Percentiles rank a stretch among this genome's conserved stretches.
Evolutionary conservation across 2,329 filamentous ascomycete genomes (phyloP).

Genomic region (Monosporascus sp.): DNA sequence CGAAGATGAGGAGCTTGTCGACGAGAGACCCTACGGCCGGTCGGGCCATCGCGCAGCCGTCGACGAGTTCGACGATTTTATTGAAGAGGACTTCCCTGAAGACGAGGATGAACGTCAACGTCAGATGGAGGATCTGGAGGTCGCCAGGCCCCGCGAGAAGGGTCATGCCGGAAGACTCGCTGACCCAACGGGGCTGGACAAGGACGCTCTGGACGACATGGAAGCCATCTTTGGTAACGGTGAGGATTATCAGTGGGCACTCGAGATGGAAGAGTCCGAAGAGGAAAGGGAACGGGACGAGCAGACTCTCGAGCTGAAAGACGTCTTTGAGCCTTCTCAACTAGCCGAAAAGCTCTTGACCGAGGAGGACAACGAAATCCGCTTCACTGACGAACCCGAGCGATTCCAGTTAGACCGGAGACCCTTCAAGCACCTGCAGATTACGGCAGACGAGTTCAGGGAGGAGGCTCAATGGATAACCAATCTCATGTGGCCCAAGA

Average conservation of each 20-base stretch:
- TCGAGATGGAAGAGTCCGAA: slow-evolving; percentile 82
- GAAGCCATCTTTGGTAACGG: slow-evolving; percentile 93
- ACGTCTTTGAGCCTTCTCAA: slow-evolving; percentile 96
- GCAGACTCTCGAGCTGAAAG: slow-evolving; percentile 85
- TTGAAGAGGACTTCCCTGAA: slow-evolving; percentile 89
- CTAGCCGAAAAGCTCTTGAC: slow-evolving; percentile 91
- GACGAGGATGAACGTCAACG: slow-evolving; percentile 74
- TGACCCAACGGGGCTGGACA: slow-evolving; percentile 80
- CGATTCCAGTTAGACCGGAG: slow-evolving; percentile 89
- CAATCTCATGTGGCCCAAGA: slow-evolving; percentile 83
- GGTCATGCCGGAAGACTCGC: slow-evolving; percentile 64
- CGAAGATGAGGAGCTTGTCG: slow-evolving; percentile 72
- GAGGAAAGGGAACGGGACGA: slow-evolving; percentile 75
- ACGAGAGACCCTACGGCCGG: slow-evolving; percentile 47
- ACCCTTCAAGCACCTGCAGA: slow-evolving; percentile 75
- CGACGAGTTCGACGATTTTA: slow-evolving; percentile 91
- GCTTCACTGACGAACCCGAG: slow-evolving; percentile 84
- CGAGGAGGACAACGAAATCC: slow-evolving; percentile 89
- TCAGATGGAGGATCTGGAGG: slow-evolving; percentile 80
- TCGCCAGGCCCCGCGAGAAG: slow-evolving; percentile 72
- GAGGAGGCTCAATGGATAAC: slow-evolving; percentile 93
- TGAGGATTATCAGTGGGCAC: slow-evolving; percentile 90
- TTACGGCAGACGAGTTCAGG: slow-evolving; percentile 78
- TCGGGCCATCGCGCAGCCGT: slow-evolving; percentile 54
- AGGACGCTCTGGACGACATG: slow-evolving; percentile 93